A percentile compares a stretch with the other conserved stretches of the same genome.
phyloP scores from a whole-genome alignment of 2,329 filamentous ascomycete species.

The Monilinia fructigena region DNA sequence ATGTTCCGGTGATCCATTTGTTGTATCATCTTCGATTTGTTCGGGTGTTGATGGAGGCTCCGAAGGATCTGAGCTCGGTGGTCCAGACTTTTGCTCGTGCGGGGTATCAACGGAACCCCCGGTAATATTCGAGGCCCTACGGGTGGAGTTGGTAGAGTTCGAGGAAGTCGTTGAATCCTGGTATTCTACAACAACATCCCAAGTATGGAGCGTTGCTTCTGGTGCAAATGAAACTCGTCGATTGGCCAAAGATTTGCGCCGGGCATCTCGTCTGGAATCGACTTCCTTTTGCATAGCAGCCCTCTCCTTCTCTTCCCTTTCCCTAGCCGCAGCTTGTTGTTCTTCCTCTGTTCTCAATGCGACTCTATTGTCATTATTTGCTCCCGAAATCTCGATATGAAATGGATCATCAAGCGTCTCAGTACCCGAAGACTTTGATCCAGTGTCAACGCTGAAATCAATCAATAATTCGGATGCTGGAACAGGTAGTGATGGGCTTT shows the following conservation, averaged over 20 bases:
- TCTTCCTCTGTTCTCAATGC: constrained; percentile 68
- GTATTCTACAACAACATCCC: constrained; percentile 83
- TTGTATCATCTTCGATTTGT: constrained; percentile 58
- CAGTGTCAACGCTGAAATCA: constrained; percentile 34
- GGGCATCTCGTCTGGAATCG: constrained; percentile 75
- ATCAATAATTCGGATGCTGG: constrained; percentile 33
- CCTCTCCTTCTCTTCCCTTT: constrained; percentile 66
- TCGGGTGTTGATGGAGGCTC: constrained; percentile 63
- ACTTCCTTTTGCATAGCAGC: constrained; percentile 59
- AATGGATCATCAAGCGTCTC: constrained; percentile 50
- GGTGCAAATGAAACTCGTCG: constrained; percentile 95
- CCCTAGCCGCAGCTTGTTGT: constrained; percentile 65
- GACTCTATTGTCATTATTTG: constrained; percentile 50
- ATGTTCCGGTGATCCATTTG: constrained; percentile 59
- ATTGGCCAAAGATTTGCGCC: constrained; percentile 89
- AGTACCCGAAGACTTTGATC: constrained; percentile 36
- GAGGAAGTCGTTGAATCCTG: constrained; percentile 82
- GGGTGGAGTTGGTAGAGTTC: constrained; percentile 70
- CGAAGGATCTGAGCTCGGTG: constrained; percentile 47
- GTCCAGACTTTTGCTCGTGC: constrained; percentile 35
- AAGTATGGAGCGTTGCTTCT: constrained; percentile 94
- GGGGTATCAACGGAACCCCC: constrained; percentile 31
- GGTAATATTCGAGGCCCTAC: constrained; percentile 63
- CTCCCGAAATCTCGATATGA: constrained; percentile 43
- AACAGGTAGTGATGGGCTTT: constrained; percentile 29